A percentile compares a stretch with the other conserved stretches of the same genome.
These are phyloP conservation scores for Heliosperma pusillum DNA, from an alignment of 148 eudicot genomes.

Conservation along the genomic window DNA sequence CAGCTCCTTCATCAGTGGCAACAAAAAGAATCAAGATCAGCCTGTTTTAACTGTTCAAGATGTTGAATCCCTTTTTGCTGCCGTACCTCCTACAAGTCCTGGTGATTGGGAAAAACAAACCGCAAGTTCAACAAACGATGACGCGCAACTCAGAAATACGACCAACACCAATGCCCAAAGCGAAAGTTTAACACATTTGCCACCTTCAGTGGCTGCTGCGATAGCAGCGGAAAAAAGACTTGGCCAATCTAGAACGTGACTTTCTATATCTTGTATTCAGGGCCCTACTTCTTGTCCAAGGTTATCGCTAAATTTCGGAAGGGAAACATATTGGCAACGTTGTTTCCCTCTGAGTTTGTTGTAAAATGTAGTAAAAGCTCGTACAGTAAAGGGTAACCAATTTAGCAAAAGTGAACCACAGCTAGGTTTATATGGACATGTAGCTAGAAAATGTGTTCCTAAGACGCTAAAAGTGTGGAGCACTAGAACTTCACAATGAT, in stretches of 20 bases:
- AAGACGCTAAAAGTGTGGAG: no score
- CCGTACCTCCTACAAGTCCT: conserved; percentile 22
- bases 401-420: no score
- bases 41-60: conserved; percentile 76
- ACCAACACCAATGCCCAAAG: conserved; percentile 27
- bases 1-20: conserved; percentile 62
- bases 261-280: not conserved
- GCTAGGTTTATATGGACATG: no score
- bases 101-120: conserved; percentile 28
- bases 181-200: conserved; percentile 57
- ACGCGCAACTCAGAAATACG: conserved; percentile 19
- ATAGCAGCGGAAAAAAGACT: conserved; percentile 84
- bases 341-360: not conserved
- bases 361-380: not conserved
- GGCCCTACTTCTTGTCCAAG: not conserved
- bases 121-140: conserved; percentile 13
- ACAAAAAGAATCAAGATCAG: conserved; percentile 83
- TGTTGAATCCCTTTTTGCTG: conserved; percentile 67
- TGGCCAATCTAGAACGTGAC: conserved; percentile 21
- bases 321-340: not conserved
- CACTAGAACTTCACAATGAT: no score
- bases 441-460: no score
- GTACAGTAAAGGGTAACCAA: no score
- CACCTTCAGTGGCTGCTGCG: conserved; percentile 81
- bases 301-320: not conserved